Base-by-base conservation (phyloP, 331 rosid species). In the Saraca asoca region DNA sequence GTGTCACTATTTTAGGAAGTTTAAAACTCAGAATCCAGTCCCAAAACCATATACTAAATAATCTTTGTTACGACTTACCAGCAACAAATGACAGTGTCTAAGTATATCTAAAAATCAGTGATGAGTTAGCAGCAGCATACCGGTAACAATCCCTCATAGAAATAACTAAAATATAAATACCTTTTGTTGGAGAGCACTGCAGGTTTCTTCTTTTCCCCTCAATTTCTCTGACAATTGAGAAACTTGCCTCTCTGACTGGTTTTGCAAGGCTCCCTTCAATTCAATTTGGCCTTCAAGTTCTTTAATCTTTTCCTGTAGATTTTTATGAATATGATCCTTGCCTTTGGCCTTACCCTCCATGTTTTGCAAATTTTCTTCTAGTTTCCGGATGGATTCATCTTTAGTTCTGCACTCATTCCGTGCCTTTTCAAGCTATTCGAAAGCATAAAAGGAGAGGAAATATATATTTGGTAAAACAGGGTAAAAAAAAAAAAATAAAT, bases 211-310 rank as follows among this genome's bases (percentile, higher is more conserved):
- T 64, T 77, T 85, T 66, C 85, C 92, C 66, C 62, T 83, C 68
- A 90, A 62, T 72, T 77, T 80, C 33, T 83, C 91, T 16, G 88
- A 81, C 68, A 90, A 71, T 39, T 90, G 92, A 46, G 77, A 85
- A 61, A 83, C 65, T 78, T 90, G 88, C 75, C 80, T 90, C 82
- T 90, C 92, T 50, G 86, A 81, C 55, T 90, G 90, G 74, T 60
- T 78, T 50, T 85, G 95, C 82, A 81, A 16, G 74, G 78, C 69
- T 69, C 65, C 35, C 84, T 80, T 87, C 46, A 79, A 71, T 69
- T 87, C 96, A 64, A 87, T 76, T 74, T 85, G 88, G 18, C 84
- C 86, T 79, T 87, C 96, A 45, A 90, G 96, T 64, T 85, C 92
- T 83, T 85, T 87, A 69, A 90, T 83, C 79, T 74, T 87, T 39